phyloP scores from a whole-genome alignment of 208 protist species.

The Trypanosoma avium region DNA sequence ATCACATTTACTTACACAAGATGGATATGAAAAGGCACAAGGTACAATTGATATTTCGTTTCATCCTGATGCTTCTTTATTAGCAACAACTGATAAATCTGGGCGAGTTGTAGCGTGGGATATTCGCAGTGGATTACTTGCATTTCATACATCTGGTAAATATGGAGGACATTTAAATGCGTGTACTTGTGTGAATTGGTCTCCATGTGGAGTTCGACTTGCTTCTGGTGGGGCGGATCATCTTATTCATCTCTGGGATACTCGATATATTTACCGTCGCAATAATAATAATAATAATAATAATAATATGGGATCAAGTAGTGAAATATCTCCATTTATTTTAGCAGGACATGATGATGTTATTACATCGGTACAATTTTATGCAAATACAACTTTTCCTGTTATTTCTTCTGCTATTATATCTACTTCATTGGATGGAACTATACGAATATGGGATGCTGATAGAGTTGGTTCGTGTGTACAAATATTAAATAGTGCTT shows the following conservation, averaged over 20 bases:
- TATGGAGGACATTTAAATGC: constrained; percentile 58
- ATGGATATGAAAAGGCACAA: constrained; percentile 55
- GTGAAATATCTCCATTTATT: constrained; percentile 38
- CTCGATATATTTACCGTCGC: constrained; percentile 44
- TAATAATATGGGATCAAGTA: too few relatives aligned
- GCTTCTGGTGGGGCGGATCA: constrained; percentile 71
- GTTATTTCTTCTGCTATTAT: constrained; percentile 57
- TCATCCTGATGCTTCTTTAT: constrained; percentile 75
- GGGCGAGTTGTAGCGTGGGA: constrained; percentile 78
- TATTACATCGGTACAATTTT: constrained; percentile 78
- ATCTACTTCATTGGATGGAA: constrained; percentile 81
- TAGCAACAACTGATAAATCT: constrained; percentile 63
- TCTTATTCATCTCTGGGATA: constrained; percentile 80
- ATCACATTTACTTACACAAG: constrained; percentile 49
- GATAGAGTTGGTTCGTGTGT: constrained; percentile 58
- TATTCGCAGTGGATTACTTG: constrained; percentile 55
- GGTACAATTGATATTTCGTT: constrained; percentile 56
- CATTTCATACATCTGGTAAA: constrained; percentile 51
- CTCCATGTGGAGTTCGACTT: constrained; percentile 73
- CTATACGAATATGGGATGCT: constrained; percentile 69
- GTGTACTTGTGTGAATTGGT: constrained; percentile 74
- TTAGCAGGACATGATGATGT: constrained; percentile 80
- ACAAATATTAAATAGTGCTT: constrained; percentile 40
- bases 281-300: too few relatives aligned
- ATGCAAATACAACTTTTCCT: constrained; percentile 30